Evolutionary conservation across 495 filamentous ascomycete species (phyloP).

Genomic region (Umbilicaria muhlenbergii): DNA sequence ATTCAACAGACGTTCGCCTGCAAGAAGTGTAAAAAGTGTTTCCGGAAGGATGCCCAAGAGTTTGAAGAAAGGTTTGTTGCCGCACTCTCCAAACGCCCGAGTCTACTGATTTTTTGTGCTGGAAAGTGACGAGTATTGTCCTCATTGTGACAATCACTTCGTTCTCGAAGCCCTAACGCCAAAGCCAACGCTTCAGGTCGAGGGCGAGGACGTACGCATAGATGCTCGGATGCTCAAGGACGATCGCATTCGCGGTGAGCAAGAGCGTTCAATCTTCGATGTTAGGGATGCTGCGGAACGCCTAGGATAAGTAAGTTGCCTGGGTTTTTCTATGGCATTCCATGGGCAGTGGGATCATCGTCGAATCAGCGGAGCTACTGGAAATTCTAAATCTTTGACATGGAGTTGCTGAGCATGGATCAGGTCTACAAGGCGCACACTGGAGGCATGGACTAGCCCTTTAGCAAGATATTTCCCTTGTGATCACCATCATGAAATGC

Average conservation of each 20-base stretch:
- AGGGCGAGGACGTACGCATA: conserved; percentile 75
- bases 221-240: conserved; percentile 89
- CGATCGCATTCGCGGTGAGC: conserved; percentile 54
- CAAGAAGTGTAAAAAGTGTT: conserved; percentile 97
- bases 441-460: too few relatives aligned
- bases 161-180: conserved; percentile 77
- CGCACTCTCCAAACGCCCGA: neutral
- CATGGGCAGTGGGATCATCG: neutral
- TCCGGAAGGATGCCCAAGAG: conserved; percentile 79
- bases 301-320: conserved; percentile 40
- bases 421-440: too few relatives aligned
- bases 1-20: conserved; percentile 55
- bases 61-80: conserved; percentile 64
- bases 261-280: conserved; percentile 53
- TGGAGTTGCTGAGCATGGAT: neutral
- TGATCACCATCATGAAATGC: too few relatives aligned
- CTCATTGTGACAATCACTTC: conserved; percentile 98
- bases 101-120: neutral
- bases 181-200: conserved; percentile 62
- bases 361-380: conserved; percentile 14
- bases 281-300: conserved; percentile 56
- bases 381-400: conserved; percentile 4
- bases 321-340: neutral
- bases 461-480: too few relatives aligned
- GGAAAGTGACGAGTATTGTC: conserved; percentile 87